Conservation (phyloP, 305 asterid genomes). For the Solanum hybrid region DNA sequence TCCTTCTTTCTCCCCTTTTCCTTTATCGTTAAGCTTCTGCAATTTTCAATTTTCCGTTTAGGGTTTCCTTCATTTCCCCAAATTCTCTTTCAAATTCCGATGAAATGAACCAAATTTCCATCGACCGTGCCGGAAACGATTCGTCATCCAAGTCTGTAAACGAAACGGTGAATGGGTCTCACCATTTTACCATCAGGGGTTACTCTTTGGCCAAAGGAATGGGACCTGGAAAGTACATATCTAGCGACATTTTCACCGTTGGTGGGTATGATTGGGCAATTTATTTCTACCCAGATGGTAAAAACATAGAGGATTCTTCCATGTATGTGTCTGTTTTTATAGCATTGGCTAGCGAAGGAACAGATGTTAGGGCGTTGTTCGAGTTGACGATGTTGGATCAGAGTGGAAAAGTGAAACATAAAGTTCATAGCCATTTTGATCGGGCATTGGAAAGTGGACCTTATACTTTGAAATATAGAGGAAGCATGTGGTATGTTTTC, state of each 20-base stretch:
- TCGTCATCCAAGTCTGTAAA: conserved; percentile 64
- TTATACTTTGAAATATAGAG: conserved; percentile 72
- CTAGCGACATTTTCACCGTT: conserved; percentile 68
- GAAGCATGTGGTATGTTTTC: conserved; percentile 82
- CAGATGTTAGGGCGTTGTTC: conserved; percentile 83
- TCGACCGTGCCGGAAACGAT: conserved; percentile 13
- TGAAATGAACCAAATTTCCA: conserved; percentile 47
- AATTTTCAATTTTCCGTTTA: neutral
- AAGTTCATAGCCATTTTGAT: conserved; percentile 91
- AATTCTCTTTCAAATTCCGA: neutral
- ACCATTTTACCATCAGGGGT: conserved; percentile 74
- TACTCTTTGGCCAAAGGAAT: conserved; percentile 90
- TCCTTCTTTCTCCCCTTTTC: neutral
- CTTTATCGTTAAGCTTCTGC: neutral
- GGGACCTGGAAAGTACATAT: conserved; percentile 75
- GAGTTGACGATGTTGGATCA: conserved; percentile 90
- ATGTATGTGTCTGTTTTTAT: conserved; percentile 72
- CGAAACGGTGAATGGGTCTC: conserved; percentile 91
- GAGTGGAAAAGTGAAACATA: conserved; percentile 81
- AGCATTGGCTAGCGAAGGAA: conserved; percentile 82
- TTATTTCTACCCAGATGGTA: conserved; percentile 89
- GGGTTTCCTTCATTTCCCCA: neutral
- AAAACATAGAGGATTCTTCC: conserved; percentile 69
- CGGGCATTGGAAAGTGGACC: conserved; percentile 93
- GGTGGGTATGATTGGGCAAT: conserved; percentile 94